phyloP scores from a whole-genome alignment of 140 eudicot genomes.

The Cichorium intybus region DNA sequence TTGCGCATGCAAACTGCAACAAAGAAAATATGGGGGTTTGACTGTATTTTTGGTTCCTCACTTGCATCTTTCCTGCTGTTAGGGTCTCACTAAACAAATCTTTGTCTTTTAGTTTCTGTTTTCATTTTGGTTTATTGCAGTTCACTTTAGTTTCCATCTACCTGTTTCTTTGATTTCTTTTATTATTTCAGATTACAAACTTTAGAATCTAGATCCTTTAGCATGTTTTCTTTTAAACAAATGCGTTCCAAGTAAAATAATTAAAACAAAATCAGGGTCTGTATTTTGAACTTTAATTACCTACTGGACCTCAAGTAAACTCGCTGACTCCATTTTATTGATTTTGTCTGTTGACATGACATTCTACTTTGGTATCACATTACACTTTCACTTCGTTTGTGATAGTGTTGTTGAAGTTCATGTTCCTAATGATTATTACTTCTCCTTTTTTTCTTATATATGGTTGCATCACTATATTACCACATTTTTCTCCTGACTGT shows the following conservation, averaged over 20 bases:
- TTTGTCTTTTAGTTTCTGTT: slow-evolving; percentile 17
- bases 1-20: slow-evolving; percentile 36
- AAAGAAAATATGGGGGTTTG: slow-evolving; percentile 19
- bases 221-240: no score
- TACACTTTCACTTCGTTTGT: not conserved
- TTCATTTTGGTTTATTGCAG: slow-evolving; percentile 10
- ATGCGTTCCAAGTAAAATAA: not conserved
- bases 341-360: slow-evolving; percentile 1
- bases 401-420: not conserved
- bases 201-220: slow-evolving; percentile 3
- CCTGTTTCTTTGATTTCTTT: not conserved
- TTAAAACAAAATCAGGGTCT: not conserved
- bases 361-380: not conserved
- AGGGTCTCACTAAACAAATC: not conserved
- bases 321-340: not conserved
- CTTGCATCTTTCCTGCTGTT: not conserved
- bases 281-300: slow-evolving; percentile 1
- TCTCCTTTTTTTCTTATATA: not conserved
- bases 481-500: not conserved
- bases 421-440: not conserved
- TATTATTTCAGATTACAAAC: not conserved
- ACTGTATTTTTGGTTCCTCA: slow-evolving; percentile 12
- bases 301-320: not conserved
- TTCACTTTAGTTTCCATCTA: not conserved
- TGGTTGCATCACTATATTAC: not conserved